Conservation (phyloP, 306 rosid genomes). For the Pyrus pyrifolia region DNA sequence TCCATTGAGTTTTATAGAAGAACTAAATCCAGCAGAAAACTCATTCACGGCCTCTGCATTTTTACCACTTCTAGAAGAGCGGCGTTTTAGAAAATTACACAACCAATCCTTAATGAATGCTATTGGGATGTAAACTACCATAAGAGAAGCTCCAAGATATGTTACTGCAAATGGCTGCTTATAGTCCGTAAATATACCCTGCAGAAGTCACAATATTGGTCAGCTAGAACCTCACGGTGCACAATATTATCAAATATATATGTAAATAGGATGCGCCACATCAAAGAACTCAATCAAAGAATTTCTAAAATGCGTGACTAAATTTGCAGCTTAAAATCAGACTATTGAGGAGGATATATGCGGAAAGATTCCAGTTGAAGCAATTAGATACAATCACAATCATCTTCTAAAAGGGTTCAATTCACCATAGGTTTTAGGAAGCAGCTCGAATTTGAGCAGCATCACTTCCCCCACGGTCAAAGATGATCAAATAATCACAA, state of each 20-base stretch:
- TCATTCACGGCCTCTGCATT: constrained; percentile 37
- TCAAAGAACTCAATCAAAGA: neutral
- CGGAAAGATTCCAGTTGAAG: neutral
- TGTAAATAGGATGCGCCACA: neutral
- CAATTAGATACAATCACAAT: neutral
- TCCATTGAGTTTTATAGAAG: constrained; percentile 43
- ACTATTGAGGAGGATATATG: neutral
- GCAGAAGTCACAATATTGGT: constrained; percentile 21
- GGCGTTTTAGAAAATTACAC: constrained; percentile 42
- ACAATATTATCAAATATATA: constrained; percentile 3
- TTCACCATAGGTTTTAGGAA: neutral
- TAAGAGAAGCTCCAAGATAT: constrained; percentile 96
- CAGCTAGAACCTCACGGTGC: constrained; percentile 17
- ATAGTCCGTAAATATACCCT: constrained; percentile 74
- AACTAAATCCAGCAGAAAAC: constrained; percentile 22
- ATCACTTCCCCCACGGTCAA: neutral
- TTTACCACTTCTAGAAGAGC: constrained; percentile 60
- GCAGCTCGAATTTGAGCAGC: neutral
- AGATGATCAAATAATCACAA: neutral
- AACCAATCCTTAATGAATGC: constrained; percentile 91
- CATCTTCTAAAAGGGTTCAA: neutral
- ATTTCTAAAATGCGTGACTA: neutral
- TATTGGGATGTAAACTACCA: constrained; percentile 97
- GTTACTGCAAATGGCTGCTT: constrained; percentile 98
- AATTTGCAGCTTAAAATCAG: neutral